Conservation (phyloP, 257 asterid species). For the Linaria vulgaris region DNA sequence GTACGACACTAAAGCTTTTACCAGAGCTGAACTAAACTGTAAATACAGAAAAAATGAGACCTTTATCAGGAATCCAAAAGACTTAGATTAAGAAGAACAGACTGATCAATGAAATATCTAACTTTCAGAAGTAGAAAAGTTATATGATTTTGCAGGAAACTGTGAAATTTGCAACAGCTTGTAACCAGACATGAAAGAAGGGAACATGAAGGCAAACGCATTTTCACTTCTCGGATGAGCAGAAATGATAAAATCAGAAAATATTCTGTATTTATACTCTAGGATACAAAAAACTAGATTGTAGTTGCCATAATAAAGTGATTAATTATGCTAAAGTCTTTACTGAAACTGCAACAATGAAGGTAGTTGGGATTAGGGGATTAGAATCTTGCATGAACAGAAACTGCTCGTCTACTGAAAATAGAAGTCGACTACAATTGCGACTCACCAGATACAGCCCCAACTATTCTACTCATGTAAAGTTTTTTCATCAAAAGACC, state of each 20-base stretch:
- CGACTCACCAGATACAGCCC: slow-evolving; percentile 46
- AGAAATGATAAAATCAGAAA: slow-evolving; percentile 24
- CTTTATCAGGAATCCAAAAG: slow-evolving; percentile 11
- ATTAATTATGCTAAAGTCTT: slow-evolving; percentile 31
- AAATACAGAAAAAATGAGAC: slow-evolving; percentile 29
- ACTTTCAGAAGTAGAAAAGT: neutral
- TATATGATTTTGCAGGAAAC: neutral
- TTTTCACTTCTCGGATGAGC: slow-evolving; percentile 36
- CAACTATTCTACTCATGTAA: slow-evolving; percentile 39
- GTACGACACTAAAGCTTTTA: slow-evolving; percentile 16
- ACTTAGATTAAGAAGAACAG: slow-evolving; percentile 9
- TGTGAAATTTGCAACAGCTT: slow-evolving; percentile 14
- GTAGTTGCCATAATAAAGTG: slow-evolving; percentile 44
- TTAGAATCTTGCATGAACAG: slow-evolving; percentile 71
- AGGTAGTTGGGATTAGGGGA: slow-evolving; percentile 37
- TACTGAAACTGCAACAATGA: slow-evolving; percentile 26
- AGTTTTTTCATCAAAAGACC: slow-evolving; percentile 23
- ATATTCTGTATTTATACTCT: neutral
- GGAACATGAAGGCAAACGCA: slow-evolving; percentile 20
- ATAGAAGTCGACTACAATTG: slow-evolving; percentile 45
- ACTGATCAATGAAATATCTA: neutral
- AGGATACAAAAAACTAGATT: slow-evolving; percentile 44
- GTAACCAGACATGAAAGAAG: slow-evolving; percentile 20
- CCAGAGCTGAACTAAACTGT: slow-evolving; percentile 39
- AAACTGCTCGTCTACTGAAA: slow-evolving; percentile 41